A percentile compares a stretch with the other conserved stretches of the same genome.
Conservation (phyloP, 805 yeast genomes). For the Yarrowia yakushimensis region DNA sequence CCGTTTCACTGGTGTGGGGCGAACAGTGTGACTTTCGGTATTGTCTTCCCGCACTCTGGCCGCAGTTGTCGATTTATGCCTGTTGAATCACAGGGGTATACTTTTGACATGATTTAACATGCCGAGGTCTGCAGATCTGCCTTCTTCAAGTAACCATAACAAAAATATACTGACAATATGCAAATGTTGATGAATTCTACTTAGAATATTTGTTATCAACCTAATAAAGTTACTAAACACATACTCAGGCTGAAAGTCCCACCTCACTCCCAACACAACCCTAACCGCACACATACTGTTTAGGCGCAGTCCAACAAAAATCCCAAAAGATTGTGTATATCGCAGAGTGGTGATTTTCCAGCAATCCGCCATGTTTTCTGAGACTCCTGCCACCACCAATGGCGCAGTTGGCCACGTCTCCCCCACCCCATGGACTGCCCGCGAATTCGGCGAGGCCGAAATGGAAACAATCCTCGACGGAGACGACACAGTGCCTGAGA, state of each 20-base stretch:
- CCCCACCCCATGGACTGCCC: background rate
- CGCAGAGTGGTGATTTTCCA: background rate
- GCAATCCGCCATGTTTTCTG: background rate
- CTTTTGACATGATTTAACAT: no score
- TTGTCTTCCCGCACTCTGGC: no score
- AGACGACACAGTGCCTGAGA: background rate
- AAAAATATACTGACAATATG: no score
- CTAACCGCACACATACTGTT: conserved; percentile 2
- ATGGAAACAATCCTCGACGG: conserved; percentile 14
- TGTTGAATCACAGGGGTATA: no score
- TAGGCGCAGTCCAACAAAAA: conserved; percentile 5
- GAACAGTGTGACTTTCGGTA: no score
- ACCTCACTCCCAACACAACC: background rate
- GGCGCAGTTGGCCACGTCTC: background rate
- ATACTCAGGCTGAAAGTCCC: background rate
- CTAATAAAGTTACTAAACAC: background rate
- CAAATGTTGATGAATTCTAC: no score
- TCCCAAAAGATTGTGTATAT: conserved; percentile 1
- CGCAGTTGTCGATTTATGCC: no score
- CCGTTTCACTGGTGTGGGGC: no score
- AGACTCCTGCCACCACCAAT: background rate
- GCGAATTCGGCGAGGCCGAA: background rate
- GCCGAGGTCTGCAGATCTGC: no score
- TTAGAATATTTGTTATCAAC: background rate
- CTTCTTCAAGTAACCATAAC: no score